These are phyloP conservation scores for Nicotiana benthamiana DNA, from an alignment of 257 asterid genomes.

Conservation along the genomic window DNA sequence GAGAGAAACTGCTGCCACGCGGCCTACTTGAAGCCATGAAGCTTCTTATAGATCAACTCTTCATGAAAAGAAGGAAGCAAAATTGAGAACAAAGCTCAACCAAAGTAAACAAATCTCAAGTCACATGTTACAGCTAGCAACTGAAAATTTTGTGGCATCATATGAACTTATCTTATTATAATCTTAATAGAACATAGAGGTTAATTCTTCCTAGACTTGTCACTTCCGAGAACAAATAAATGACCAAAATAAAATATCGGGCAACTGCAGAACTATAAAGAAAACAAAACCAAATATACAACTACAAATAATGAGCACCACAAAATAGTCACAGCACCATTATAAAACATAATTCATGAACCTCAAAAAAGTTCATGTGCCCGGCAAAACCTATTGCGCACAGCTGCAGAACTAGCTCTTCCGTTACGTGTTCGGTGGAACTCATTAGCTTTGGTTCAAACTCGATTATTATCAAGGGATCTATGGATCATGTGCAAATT, in stretches of 20 bases:
- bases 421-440: no score
- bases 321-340: background rate
- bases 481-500: no score
- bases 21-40: conserved; percentile 64
- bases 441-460: no score
- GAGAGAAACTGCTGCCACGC: conserved; percentile 70
- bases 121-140: background rate
- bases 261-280: background rate
- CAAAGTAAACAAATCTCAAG: background rate
- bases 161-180: background rate
- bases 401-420: no score
- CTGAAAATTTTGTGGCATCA: background rate
- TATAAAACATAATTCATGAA: background rate
- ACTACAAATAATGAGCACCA: background rate
- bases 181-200: background rate
- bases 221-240: background rate
- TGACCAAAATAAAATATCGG: background rate
- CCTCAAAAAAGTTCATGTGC: background rate
- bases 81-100: background rate
- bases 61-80: conserved; percentile 10
- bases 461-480: no score
- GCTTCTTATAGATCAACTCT: background rate
- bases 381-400: background rate
- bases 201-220: background rate
- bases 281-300: no score